A percentile compares a stretch with the other conserved stretches of the same genome.
Conservation (phyloP, 148 eudicot genomes). For the Fagopyrum tataricum region DNA sequence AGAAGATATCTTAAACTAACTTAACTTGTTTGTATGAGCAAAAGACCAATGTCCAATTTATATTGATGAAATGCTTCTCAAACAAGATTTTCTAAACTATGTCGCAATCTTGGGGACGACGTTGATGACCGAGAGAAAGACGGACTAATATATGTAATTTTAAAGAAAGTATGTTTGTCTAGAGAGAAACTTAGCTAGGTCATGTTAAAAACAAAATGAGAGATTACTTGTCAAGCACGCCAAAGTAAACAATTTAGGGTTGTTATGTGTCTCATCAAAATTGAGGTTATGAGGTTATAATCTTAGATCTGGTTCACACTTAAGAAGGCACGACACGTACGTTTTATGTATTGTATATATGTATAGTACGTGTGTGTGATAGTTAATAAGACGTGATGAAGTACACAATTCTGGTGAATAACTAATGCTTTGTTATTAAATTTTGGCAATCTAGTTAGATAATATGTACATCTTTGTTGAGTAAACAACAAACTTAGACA, state of each 20-base stretch:
- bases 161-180: not conserved
- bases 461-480: not conserved
- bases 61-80: not conserved
- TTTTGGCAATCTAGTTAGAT: not conserved
- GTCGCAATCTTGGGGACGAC: not conserved
- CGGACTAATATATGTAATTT: not conserved
- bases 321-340: not conserved
- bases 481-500: too few species aligned
- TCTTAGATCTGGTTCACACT: not conserved
- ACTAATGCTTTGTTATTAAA: not conserved
- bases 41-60: slow-evolving; percentile 3
- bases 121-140: not conserved
- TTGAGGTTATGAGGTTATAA: not conserved
- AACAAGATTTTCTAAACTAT: not conserved
- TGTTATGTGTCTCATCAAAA: not conserved
- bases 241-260: not conserved
- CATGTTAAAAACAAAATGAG: not conserved
- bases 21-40: slow-evolving; percentile 2
- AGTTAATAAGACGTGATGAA: too few species aligned
- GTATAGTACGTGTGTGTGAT: not conserved
- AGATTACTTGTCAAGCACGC: not conserved
- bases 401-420: not conserved
- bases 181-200: not conserved
- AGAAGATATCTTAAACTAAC: slow-evolving; percentile 5
- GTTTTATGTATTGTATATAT: not conserved